Percentiles rank a stretch among this genome's conserved stretches.
Evolutionary conservation across 805 yeast genomes (phyloP).

Genomic region (Cyberlindnera bimundalis): DNA sequence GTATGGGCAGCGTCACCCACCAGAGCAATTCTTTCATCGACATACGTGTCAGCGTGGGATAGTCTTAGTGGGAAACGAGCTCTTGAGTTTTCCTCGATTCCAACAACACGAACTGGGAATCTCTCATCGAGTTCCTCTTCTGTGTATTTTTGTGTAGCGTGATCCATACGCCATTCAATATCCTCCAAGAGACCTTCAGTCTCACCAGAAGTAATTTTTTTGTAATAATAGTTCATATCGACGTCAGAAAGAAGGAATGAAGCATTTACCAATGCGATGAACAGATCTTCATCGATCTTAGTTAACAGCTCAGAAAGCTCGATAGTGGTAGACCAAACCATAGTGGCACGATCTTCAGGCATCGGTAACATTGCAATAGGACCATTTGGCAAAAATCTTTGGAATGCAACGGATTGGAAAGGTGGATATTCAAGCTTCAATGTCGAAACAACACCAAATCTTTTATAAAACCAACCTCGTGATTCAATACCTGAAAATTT

Average conservation of each 20-base stretch:
- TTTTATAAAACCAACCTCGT: constrained; percentile 87
- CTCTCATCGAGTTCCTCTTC: constrained; percentile 49
- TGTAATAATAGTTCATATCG: constrained; percentile 71
- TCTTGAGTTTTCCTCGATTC: constrained; percentile 59
- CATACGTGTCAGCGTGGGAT: constrained; percentile 88
- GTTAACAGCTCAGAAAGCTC: constrained; percentile 63
- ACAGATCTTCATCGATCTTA: constrained; percentile 55
- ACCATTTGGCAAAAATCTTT: constrained; percentile 85
- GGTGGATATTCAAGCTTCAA: constrained; percentile 71
- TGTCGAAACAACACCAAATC: constrained; percentile 93
- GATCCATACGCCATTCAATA: constrained; percentile 63
- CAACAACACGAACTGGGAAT: constrained; percentile 64
- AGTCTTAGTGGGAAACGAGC: constrained; percentile 87
- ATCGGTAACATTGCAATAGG: constrained; percentile 90
- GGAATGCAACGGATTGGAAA: constrained; percentile 79
- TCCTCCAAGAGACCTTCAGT: constrained; percentile 56
- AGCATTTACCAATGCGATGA: constrained; percentile 75
- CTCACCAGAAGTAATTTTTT: constrained; percentile 35
- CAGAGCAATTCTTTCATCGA: constrained; percentile 81
- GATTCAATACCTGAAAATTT: constrained; percentile 75
- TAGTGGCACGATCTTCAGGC: constrained; percentile 80
- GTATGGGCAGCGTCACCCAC: constrained; percentile 99
- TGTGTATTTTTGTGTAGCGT: constrained; percentile 34
- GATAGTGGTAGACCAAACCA: constrained; percentile 91
- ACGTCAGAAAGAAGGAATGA: constrained; percentile 75